A percentile compares a stretch with the other conserved stretches of the same genome.
Evolutionary conservation across 306 rosid genomes (phyloP).

Genomic region (Sindora glabra): DNA sequence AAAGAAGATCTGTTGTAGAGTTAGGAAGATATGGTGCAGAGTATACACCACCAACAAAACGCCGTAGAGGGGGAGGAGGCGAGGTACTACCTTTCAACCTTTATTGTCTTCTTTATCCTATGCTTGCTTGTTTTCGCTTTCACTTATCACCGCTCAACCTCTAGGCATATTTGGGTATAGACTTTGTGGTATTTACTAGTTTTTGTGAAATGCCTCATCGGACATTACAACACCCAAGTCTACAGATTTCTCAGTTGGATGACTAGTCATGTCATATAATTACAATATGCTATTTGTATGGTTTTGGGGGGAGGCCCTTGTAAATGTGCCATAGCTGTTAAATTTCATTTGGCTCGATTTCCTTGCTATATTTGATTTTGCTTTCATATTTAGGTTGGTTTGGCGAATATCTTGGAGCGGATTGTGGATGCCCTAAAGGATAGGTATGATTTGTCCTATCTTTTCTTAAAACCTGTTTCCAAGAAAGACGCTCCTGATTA

Average conservation of each 20-base stretch:
- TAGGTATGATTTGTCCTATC: slow-evolving; percentile 50
- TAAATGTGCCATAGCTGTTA: background rate
- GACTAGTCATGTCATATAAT: background rate
- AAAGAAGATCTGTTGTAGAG: slow-evolving; percentile 61
- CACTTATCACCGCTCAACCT: too few relatives aligned
- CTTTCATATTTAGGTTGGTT: slow-evolving; percentile 75
- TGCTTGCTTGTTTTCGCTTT: slow-evolving; percentile 8
- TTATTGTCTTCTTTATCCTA: background rate
- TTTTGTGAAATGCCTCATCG: background rate
- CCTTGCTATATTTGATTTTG: background rate
- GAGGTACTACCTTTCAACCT: slow-evolving; percentile 34
- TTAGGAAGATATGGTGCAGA: slow-evolving; percentile 58
- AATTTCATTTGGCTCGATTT: slow-evolving; percentile 1
- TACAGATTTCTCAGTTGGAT: too few relatives aligned
- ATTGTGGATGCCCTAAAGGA: slow-evolving; percentile 67
- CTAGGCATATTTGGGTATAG: too few relatives aligned
- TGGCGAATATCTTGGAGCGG: slow-evolving; percentile 94
- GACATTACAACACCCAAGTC: too few relatives aligned
- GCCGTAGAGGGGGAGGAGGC: slow-evolving; percentile 97
- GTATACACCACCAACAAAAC: slow-evolving; percentile 49
- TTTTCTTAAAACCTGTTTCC: slow-evolving; percentile 81
- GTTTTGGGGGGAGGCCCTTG: background rate
- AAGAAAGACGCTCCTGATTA: slow-evolving; percentile 94
- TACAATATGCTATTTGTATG: background rate
- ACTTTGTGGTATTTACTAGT: too few relatives aligned